Evolutionary conservation across 129 eudicot genomes (phyloP).

Genomic region (Centella asiatica): DNA sequence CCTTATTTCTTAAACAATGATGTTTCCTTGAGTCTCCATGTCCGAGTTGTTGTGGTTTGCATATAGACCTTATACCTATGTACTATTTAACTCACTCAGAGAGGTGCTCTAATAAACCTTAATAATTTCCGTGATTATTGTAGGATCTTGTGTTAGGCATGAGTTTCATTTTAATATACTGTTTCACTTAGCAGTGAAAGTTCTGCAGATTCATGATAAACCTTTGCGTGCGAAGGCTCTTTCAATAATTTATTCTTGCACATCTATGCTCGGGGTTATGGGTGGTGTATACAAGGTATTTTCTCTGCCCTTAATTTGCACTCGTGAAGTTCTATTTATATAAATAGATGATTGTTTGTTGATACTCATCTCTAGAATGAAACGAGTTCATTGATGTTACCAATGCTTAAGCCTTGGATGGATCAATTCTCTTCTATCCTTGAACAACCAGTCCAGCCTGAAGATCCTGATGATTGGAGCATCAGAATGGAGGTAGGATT

Average conservation of each 20-base stretch:
- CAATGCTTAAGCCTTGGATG: slow-evolving; percentile 81
- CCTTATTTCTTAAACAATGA: too few relatives aligned
- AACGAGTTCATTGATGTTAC: slow-evolving; percentile 59
- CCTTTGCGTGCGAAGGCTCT: slow-evolving; percentile 65
- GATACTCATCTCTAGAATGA: slow-evolving; percentile 42
- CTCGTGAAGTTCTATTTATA: background rate
- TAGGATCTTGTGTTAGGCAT: background rate
- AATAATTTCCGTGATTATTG: background rate
- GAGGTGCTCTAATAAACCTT: background rate
- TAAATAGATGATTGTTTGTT: slow-evolving; percentile 9
- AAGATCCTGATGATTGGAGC: slow-evolving; percentile 99
- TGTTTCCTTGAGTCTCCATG: too few relatives aligned
- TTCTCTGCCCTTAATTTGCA: slow-evolving; percentile 8
- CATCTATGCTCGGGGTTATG: slow-evolving; percentile 79
- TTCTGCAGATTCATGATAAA: slow-evolving; percentile 71
- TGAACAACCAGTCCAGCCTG: slow-evolving; percentile 66
- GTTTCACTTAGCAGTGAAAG: slow-evolving; percentile 1
- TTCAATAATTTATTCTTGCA: slow-evolving; percentile 68
- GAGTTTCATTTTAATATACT: background rate
- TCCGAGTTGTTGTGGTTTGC: too few relatives aligned
- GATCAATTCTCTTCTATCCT: slow-evolving; percentile 66
- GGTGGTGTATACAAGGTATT: slow-evolving; percentile 93
- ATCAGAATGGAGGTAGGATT: slow-evolving; percentile 79
- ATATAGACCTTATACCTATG: background rate
- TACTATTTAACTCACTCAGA: too few relatives aligned